Evolutionary conservation across 495 filamentous ascomycete species (phyloP), one percentile per base, ranked within the genome.

Genomic region (Aspergillus sparsus): DNA sequence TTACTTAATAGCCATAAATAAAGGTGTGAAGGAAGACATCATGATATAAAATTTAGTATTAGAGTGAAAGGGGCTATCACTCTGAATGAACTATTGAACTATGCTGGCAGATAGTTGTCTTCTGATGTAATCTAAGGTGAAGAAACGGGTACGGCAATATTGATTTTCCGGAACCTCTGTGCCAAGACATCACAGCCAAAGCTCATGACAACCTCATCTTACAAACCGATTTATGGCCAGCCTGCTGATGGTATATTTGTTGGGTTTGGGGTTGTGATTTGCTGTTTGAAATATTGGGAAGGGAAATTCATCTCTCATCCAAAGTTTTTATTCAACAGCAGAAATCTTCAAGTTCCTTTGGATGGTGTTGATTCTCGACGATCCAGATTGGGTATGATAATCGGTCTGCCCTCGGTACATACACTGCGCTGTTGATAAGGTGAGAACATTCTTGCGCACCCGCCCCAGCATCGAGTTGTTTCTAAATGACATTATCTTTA

Each of bases 101-200:
- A 41, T 13, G 8, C 37, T 13, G 4, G 36, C 6, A 13, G 8
- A 18, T 5, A 11, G 13, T 7, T n/a, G 7, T 47, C 44, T 47
- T 47, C 44, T 47, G 44, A 47, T 47, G 44, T 47, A 47, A 47
- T 47, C 5, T 13, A 9, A 18, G 44, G 15, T 16, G 32, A 53
- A 15, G 42, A 15, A 46, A 37, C 50, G 35, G 50, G 32, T 35
- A 11, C 59, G 53, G 63, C 45, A 33, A n/a, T 39, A 61, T 37
- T n/a, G 37, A 66, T 66, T 21, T 53, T 58, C 63, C 63, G 63
- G 68, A 58, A 62, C 61, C 66, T 67, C 62, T 53, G 53, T 65
- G 65, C 65, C 65, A 66, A 64, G 66, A 62, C 61, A 68, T 66
- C 62, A 52, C 68, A 62, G 65, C 69, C 69, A 55, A 63, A 66